Conservation (phyloP, 106 monocot genomes). For the Vanilla planifolia region DNA sequence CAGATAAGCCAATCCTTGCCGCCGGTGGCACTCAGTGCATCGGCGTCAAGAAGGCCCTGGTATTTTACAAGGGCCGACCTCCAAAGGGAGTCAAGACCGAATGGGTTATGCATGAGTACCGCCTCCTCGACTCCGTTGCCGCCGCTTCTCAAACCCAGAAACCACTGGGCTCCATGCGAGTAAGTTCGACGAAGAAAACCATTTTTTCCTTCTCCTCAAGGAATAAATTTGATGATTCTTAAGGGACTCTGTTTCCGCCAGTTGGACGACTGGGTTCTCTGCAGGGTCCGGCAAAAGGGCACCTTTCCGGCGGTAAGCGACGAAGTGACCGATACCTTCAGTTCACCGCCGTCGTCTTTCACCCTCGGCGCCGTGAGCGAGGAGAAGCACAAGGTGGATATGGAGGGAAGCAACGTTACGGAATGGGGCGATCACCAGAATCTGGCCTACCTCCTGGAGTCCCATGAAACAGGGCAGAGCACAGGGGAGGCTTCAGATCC, state of each 20-base stretch:
- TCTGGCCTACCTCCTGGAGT: neutral
- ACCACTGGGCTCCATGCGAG: neutral
- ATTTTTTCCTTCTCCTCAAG: neutral
- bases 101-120: conserved; percentile 6
- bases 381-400: neutral
- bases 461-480: neutral
- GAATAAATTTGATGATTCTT: neutral
- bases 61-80: neutral
- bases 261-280: conserved; percentile 22
- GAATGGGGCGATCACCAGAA: neutral
- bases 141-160: neutral
- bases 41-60: too few relatives aligned
- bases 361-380: neutral
- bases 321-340: neutral
- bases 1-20: too few relatives aligned
- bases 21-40: too few relatives aligned
- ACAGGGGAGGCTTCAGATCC: too few relatives aligned
- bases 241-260: neutral
- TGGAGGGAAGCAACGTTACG: too few relatives aligned
- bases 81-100: neutral
- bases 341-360: neutral
- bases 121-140: neutral
- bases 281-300: conserved; percentile 18
- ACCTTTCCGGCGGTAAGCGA: neutral
- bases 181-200: neutral